These are phyloP conservation scores for Vitis vinifera DNA, from an alignment of 164 flowering plant species.

Conservation along the genomic window ASM3070453v1 NC_081812.1:22058001-22058500, in stretches of 20 bases:
- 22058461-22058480: too few species aligned
- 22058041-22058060: too few species aligned
- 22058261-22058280: conserved; percentile 81
- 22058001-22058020: too few species aligned
- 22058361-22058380: not conserved
- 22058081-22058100: not conserved
- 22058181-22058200: conserved; percentile 92
- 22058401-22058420: not conserved
- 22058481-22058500: too few species aligned
- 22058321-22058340: conserved; percentile 97
- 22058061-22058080: not conserved
- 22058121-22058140: conserved; percentile 96
- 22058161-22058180: conserved; percentile 96
- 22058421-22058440: not conserved
- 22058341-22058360: conserved; percentile 15
- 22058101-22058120: conserved; percentile 79
- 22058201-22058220: conserved; percentile 89
- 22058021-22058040: too few species aligned
- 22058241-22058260: conserved; percentile 68
- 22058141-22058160: conserved; percentile 92
- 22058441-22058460: too few species aligned
- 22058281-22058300: conserved; percentile 88
- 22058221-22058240: conserved; percentile 79
- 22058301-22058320: conserved; percentile 99
- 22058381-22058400: not conserved